phyloP scores from a whole-genome alignment of 2,329 filamentous ascomycete genomes.

The Hysterium pulicare region DNA sequence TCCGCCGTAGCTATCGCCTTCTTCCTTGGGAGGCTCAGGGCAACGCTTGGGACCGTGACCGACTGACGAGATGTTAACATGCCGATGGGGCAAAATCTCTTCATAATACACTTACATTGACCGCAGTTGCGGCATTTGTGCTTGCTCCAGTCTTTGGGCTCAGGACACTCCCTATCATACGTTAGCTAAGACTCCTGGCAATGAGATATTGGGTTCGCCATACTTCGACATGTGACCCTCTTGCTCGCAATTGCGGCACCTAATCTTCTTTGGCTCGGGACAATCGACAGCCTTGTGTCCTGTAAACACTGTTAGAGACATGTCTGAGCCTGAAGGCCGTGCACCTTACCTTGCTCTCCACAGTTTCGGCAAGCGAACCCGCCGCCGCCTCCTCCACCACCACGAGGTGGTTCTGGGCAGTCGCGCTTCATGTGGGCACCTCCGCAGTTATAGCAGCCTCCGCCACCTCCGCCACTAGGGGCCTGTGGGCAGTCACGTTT shows the following conservation, averaged over 20 bases:
- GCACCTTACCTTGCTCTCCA: conserved; percentile 9
- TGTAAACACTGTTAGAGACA: too few relatives aligned
- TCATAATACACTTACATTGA: conserved; percentile 30
- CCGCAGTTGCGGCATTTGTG: conserved; percentile 59
- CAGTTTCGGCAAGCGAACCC: conserved; percentile 9
- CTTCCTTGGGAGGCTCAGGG: conserved; percentile 27
- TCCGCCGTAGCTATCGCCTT: conserved; percentile 7
- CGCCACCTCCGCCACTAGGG: conserved; percentile 13
- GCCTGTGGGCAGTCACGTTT: conserved; percentile 2
- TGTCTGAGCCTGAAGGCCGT: neutral
- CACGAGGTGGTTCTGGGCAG: conserved; percentile 19
- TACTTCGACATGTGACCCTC: conserved; percentile 1
- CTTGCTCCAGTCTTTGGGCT: conserved; percentile 55
- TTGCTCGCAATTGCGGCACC: conserved; percentile 2
- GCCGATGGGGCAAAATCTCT: neutral
- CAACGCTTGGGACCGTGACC: conserved; percentile 44
- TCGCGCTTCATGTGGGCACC: conserved; percentile 24
- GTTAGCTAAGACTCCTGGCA: conserved; percentile 59
- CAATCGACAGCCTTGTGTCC: too few relatives aligned
- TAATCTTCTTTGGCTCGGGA: neutral
- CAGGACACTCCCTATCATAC: conserved; percentile 57
- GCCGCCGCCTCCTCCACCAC: too few relatives aligned
- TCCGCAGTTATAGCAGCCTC: conserved; percentile 26
- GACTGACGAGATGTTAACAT: conserved; percentile 13
- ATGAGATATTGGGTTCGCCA: conserved; percentile 10